Evolutionary conservation across 768 basidiomycete genomes (phyloP), one percentile per base, ranked within the genome.

Genomic region (Tubosaeta sp.): DNA sequence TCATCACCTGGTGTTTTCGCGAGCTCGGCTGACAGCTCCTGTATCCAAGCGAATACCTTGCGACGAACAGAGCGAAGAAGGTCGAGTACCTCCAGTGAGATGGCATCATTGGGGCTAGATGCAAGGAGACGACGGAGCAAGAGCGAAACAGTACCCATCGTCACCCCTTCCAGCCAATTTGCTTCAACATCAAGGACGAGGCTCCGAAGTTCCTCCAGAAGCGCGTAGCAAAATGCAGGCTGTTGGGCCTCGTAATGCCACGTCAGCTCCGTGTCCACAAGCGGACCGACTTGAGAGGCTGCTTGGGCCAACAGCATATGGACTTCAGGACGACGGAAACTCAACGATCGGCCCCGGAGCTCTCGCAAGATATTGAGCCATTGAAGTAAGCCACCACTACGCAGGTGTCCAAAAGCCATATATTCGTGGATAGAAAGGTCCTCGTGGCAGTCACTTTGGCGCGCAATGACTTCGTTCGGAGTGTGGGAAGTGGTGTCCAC

Each of bases 301-400:
- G 79, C 67, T 51, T 79, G 80, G 7, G 56, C 60, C 2, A 80
- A 18, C 4, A 81, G 61, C 0, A 63, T 46, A 46, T 78, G 69
- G 0, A 81, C 73, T 10, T 71, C 74, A 0, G 66, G 64, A 6
- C 58, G 44, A 19, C 66, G 61, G 45, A 82, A 73, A 9, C 64
- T 69, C 39, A 82, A 54, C 0, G 57, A 54, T 22, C 67, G 61
- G 2, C 63, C 65, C 3, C 66, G 66, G 12, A 81, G 55, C 54
- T 74, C 76, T 18, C 73, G 70, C 13, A 69, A 50, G 24, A 81
- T 72, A 46, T 82, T 81, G 22, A 73, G 56, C 79, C 78, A 80
- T 43, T 81, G 80, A 0, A 82, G 57, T 2, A 47, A 55, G 0
- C 63, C 51, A 2, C 80, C 78, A 21, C 73, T 69, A 2, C 80